phyloP scores from a whole-genome alignment of 2,329 filamentous ascomycete species.

The Colletotrichum destructivum region DNA sequence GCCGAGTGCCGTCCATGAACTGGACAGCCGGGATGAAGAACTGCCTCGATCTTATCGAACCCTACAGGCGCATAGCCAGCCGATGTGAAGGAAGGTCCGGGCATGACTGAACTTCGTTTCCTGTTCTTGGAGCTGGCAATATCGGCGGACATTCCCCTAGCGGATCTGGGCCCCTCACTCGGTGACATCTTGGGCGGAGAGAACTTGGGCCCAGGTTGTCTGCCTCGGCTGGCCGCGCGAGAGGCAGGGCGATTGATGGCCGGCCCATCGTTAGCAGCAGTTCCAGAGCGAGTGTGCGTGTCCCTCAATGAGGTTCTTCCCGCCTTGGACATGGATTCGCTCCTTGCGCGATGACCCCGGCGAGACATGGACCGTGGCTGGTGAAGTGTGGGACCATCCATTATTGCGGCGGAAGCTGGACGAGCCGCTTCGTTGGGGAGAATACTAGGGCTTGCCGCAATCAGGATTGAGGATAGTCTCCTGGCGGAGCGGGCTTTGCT shows the following conservation, averaged over 20 bases:
- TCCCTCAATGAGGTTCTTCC: neutral
- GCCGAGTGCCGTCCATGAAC: constrained; percentile 41
- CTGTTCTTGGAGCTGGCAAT: neutral
- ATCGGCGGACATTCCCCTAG: no score
- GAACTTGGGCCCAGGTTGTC: neutral
- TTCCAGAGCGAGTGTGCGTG: neutral
- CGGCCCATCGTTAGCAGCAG: neutral
- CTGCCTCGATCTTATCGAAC: constrained; percentile 44
- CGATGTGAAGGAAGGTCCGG: neutral
- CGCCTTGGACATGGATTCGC: neutral
- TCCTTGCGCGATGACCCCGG: neutral
- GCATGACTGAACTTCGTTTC: neutral
- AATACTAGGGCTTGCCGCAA: constrained; percentile 49
- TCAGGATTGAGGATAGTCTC: constrained; percentile 43
- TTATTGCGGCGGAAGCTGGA: neutral
- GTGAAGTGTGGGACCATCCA: neutral
- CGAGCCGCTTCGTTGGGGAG: constrained; percentile 13
- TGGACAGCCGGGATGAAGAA: constrained; percentile 43
- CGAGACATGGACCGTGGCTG: constrained; percentile 3
- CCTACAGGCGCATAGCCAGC: neutral
- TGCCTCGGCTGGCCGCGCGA: constrained; percentile 20
- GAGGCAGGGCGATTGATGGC: neutral
- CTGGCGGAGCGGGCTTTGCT: constrained; percentile 38
- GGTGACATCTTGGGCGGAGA: constrained; percentile 22
- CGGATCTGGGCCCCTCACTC: neutral